Evolutionary conservation across 148 eudicot genomes (phyloP).

Genomic region (Polygonum aviculare): DNA sequence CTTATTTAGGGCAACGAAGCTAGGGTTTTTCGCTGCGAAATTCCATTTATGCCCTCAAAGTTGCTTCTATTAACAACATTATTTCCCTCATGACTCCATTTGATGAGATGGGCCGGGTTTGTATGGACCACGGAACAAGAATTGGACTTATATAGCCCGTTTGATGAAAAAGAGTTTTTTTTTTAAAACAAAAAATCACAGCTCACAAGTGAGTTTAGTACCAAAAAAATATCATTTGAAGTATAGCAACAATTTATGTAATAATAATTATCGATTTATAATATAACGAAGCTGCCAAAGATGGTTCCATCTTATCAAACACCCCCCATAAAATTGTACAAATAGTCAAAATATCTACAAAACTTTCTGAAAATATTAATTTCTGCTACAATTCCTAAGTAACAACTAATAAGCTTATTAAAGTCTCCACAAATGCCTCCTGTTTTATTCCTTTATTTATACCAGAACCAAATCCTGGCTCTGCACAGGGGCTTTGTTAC

Average conservation of each 20-base stretch:
- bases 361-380: background rate
- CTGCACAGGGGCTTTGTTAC: background rate
- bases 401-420: background rate
- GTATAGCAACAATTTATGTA: too few species aligned
- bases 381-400: background rate
- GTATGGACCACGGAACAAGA: background rate
- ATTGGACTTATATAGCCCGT: background rate
- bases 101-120: background rate
- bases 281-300: background rate
- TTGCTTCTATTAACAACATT: background rate
- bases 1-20: constrained; percentile 2
- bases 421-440: constrained; percentile 3
- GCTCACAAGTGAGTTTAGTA: too few species aligned
- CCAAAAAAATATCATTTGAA: too few species aligned
- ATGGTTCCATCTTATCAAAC: background rate
- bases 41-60: background rate
- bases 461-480: background rate
- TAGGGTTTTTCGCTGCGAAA: background rate
- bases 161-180: background rate
- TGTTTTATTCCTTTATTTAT: background rate
- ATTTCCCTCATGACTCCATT: background rate
- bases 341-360: constrained; percentile 3
- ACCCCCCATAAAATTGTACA: background rate
- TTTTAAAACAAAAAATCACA: too few species aligned
- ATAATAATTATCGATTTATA: background rate